Base-by-base conservation (phyloP, 2,329 filamentous ascomycete species). In the Diaporthe citriasiana region DNA sequence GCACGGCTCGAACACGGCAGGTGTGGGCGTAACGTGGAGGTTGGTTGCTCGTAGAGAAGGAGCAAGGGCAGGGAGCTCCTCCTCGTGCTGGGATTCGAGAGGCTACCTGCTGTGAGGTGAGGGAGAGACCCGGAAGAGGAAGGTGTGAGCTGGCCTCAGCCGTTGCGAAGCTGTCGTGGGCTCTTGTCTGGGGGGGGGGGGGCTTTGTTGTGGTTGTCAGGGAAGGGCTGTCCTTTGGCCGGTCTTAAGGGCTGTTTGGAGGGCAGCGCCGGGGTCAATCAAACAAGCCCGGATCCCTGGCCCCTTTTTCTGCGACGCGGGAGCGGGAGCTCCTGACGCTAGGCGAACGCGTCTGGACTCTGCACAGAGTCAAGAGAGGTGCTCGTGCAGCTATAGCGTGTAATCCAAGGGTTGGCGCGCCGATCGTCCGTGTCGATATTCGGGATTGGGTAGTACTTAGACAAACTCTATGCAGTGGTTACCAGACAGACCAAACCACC, bases 301-400 rank as follows among this genome's bases (percentile, higher is more conserved):
- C 59, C 56, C 40, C 70, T 70, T 53, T 59, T 71, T 59, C 57
- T 60, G 70, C 70, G 70, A 59, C 42, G 70, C 70, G 70, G 70
- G 59, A 63, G 70, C 56, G n/a, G 70, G 70, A 63, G 70, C 70
- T 71, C 70, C 70, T 71, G 70, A 63, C 70, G 56, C 70, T 71
- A 71, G 56, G 50, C 70, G 30, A 40, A 63, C 57, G 25, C 56
- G 59, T 59, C 56, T 63, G 45, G 30, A 71, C 56, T 59, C 56
- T 42, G 56, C 59, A 60, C 70, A 51, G 56, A 63, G 56, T 53
- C 59, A 38, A 71, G 70, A 71, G 70, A 71, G 45, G 70, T 63
- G 70, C 56, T 63, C 53, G 70, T 60, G 70, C 70, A 71, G 70
- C 70, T 55, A 33, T 71, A 40, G 70, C 63, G 63, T 47, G 63